Base-by-base conservation (phyloP, 352 stramenopile genomes). In the Pythium vanterpoolii region DNA sequence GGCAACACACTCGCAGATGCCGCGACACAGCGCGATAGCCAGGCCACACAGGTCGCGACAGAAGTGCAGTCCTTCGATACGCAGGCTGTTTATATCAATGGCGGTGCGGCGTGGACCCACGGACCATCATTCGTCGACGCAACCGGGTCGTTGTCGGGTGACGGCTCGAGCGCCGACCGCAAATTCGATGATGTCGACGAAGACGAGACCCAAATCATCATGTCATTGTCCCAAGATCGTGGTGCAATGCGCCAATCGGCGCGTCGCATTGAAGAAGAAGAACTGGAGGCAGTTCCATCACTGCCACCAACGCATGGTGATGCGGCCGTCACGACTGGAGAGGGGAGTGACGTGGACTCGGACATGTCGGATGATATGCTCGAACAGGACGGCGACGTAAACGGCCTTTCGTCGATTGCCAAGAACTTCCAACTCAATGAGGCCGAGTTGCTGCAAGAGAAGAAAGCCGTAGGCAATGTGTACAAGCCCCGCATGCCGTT, bases 171-270 rank as follows among this genome's bases (percentile, higher is more conserved):
- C 31, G 26, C 36, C 4, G 59, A 78, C n/a, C 50, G 40, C 2
- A 40, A 44, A 23, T 36, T 61, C 4, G 73, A 81, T 5, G 74
- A 83, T 16, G 69, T 86, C 13, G 83, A 92, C 42, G 83, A 90
- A 56, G 80, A 93, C 27, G 83, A 90, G 71, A 93, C 83, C 39
- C 83, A 93, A 72, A 93, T 93, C 58, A 46, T 79, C 38, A 90
- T 90, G 76, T 85, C 80, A 48, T 63, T 86, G 27, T 90, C 78
- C 0, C 72, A 89, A 56, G 79, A 87, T 18, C 73, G 72, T 36
- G 68, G 79, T 23, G 68, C 71, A 1, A 18, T 65, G 26, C 58
- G 62, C 0, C 31, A 33, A 1, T 18, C 50, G 3, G 56, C 62
- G 24, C 56, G 31, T 11, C 76, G 56, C 14, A 85, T 87, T 30